A percentile compares a stretch with the other conserved stretches of the same genome.
phyloP scores from a whole-genome alignment of 352 stramenopile species.

The Pythium chondricola region DNA sequence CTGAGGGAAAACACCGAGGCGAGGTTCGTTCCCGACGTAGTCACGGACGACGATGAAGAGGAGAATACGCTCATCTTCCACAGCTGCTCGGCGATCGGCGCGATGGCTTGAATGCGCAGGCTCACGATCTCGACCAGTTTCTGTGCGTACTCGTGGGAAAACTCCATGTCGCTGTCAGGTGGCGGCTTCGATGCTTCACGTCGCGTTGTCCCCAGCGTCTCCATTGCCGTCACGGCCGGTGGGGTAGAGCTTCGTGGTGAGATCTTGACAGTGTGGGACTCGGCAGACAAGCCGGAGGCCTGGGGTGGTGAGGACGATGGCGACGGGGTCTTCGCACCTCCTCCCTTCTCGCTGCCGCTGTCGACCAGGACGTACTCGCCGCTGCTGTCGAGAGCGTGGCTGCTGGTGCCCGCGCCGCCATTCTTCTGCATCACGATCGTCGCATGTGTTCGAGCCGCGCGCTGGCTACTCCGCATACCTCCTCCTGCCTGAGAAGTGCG shows the following conservation, averaged over 20 bases:
- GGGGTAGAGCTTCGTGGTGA: too few relatives aligned
- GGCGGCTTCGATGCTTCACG: too few relatives aligned
- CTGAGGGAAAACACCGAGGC: slow-evolving; percentile 55
- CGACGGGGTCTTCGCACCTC: background rate
- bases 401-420: slow-evolving; percentile 1
- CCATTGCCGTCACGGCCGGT: too few relatives aligned
- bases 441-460: slow-evolving; percentile 2
- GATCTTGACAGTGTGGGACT: too few relatives aligned
- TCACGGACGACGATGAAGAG: slow-evolving; percentile 15
- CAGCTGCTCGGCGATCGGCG: slow-evolving; percentile 53
- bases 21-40: slow-evolving; percentile 28
- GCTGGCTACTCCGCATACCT: too few relatives aligned
- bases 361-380: slow-evolving; percentile 67
- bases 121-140: slow-evolving; percentile 62
- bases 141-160: slow-evolving; percentile 41
- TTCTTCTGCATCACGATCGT: slow-evolving; percentile 12
- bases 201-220: too few relatives aligned
- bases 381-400: slow-evolving; percentile 45
- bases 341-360: slow-evolving; percentile 29
- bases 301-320: background rate
- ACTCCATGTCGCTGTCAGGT: too few relatives aligned
- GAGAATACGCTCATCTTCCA: slow-evolving; percentile 36
- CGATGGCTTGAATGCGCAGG: slow-evolving; percentile 56
- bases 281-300: too few relatives aligned
- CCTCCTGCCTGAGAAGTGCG: too few relatives aligned